Evolutionary conservation across 495 filamentous ascomycete species (phyloP), one percentile per base, ranked within the genome.

Genomic region (Astrothelium macrocarpum): DNA sequence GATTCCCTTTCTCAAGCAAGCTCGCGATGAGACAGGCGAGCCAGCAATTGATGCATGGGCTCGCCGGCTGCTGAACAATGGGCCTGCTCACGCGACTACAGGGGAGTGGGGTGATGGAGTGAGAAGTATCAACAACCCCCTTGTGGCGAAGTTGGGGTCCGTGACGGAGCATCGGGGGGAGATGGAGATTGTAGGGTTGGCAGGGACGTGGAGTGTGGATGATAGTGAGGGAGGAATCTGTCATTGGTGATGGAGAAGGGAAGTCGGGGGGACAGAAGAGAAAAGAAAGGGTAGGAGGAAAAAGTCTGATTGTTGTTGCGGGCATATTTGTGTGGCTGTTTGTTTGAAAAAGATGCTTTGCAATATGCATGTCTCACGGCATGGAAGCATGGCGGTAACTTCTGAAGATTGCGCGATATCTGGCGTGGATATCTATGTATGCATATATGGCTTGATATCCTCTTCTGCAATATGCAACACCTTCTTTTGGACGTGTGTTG

Each of bases 1-100:
- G 65, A 96, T 97, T 62, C 89, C 91, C 0, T 97, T 97, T 72
- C 78, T 97, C 60, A 95, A 95, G 71, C 93, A 97, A 73, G 92
- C 93, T 1, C 82, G 93, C 2, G 93, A 97, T 71, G 94, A 99
- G 78, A 97, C 93, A 4, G 89, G 90, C 45, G 94, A 97, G 73
- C 90, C 90, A 10, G 89, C 91, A 11, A 85, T 97, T 26, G 88
- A 93, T 67, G 80, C 84, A 1, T 95, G 91, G 91, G 87, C 89
- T 0, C 79, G 81, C 66, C 79, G 88, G 31, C 78, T 95, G 62
- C 83, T 95, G 72, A 89, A 81, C 62, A 84, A 81, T 59, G 78
- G 78, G 0, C 77, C 79, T 1, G 60, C 29, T 74, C 72, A 73
- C 61, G 68, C 66, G 2, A 67, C 67, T 70, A 59, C 56, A 59